A percentile compares a stretch with the other conserved stretches of the same genome.
These are phyloP conservation scores for Cyberlindnera misumaiensis DNA, from an alignment of 805 yeast genomes.

Conservation along the genomic window DNA sequence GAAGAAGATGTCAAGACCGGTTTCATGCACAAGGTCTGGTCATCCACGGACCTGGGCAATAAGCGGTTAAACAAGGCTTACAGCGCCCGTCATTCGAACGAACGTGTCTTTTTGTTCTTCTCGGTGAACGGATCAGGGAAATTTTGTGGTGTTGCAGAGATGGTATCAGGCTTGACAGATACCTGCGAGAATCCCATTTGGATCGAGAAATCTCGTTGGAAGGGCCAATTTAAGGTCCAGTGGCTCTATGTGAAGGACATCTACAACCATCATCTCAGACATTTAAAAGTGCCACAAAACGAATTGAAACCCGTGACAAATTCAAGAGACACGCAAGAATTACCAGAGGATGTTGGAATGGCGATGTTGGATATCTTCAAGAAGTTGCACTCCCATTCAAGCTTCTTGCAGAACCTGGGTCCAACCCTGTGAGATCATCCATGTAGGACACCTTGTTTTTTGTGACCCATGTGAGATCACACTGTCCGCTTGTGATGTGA, in stretches of 20 bases:
- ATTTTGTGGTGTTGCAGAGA: conserved; percentile 53
- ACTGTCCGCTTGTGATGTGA: no score
- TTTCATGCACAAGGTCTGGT: conserved; percentile 45
- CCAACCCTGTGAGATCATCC: no score
- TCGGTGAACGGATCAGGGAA: conserved; percentile 53
- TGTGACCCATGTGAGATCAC: no score
- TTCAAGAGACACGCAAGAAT: conserved; percentile 57
- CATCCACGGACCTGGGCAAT: conserved; percentile 53
- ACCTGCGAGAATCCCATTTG: conserved; percentile 35
- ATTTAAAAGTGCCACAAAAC: conserved; percentile 34
- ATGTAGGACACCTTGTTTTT: no score
- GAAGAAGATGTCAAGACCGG: conserved; percentile 44
- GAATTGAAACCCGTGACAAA: conserved; percentile 47
- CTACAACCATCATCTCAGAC: conserved; percentile 40
- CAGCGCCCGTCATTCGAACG: conserved; percentile 9
- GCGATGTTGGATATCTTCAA: conserved; percentile 41
- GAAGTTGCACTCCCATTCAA: conserved; percentile 10
- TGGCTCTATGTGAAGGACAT: conserved; percentile 49
- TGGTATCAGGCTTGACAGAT: conserved; percentile 29
- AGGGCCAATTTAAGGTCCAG: conserved; percentile 44
- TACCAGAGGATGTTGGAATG: conserved; percentile 42
- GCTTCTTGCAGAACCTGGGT: conserved; percentile 13
- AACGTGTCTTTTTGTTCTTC: conserved; percentile 42
- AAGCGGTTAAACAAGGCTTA: conserved; percentile 42
- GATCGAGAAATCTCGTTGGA: conserved; percentile 42